Conservation (phyloP, 495 filamentous ascomycete species). For the Thozetella sp. region DNA sequence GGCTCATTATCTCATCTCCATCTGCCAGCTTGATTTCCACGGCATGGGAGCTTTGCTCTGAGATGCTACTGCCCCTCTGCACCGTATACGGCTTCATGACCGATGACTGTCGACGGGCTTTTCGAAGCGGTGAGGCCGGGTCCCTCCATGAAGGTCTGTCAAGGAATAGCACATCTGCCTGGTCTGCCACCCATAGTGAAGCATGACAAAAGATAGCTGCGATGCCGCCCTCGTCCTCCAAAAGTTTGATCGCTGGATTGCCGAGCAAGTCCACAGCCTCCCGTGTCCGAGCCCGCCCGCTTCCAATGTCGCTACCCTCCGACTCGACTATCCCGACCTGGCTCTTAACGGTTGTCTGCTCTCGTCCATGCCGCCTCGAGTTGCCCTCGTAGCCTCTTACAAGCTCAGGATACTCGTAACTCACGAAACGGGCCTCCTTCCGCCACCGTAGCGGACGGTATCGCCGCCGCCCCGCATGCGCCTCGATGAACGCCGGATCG, state of each 20-base stretch:
- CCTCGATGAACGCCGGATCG: slow-evolving; percentile 31
- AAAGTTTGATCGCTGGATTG: slow-evolving; percentile 5
- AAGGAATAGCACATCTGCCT: slow-evolving; percentile 25
- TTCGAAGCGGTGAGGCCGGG: slow-evolving; percentile 7
- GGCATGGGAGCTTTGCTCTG: neutral
- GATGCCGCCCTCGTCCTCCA: slow-evolving; percentile 16
- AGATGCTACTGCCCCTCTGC: neutral
- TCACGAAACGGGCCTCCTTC: slow-evolving; percentile 15
- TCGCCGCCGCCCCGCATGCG: slow-evolving; percentile 22
- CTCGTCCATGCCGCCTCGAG: neutral
- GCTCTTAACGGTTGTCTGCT: neutral
- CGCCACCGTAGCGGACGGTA: slow-evolving; percentile 17
- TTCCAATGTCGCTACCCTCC: neutral
- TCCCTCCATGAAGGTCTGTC: slow-evolving; percentile 23
- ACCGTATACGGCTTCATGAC: neutral
- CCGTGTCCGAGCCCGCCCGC: neutral
- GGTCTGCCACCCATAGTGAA: slow-evolving; percentile 24
- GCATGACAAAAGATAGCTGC: slow-evolving; percentile 25
- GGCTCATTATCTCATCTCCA: slow-evolving; percentile 11
- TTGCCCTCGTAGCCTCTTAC: slow-evolving; percentile 4
- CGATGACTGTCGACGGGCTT: slow-evolving; percentile 6
- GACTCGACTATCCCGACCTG: neutral
- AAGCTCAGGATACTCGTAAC: slow-evolving; percentile 34
- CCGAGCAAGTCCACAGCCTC: slow-evolving; percentile 8
- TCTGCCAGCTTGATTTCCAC: neutral